Evolutionary conservation across 1,284 basidiomycete species (phyloP).

Genomic region (Marasmius tenuissimus): DNA sequence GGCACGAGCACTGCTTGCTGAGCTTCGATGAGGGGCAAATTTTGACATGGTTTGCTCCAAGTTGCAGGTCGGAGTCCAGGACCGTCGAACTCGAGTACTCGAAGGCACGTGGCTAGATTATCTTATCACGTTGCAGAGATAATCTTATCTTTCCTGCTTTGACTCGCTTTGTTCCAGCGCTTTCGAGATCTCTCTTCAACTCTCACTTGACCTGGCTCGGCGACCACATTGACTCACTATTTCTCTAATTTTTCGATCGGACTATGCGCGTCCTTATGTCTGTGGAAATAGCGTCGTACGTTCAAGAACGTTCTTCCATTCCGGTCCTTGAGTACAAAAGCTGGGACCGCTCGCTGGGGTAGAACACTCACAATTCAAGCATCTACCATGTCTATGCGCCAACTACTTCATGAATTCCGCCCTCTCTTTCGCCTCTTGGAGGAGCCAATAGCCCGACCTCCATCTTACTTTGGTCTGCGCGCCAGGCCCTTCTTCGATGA

Average conservation of each 20-base stretch:
- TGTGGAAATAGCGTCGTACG: neutral
- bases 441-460: constrained; percentile 54
- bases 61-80: neutral
- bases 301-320: neutral
- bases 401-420: constrained; percentile 69
- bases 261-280: neutral
- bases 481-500: constrained; percentile 46
- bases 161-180: too few relatives aligned
- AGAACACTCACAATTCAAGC: neutral
- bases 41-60: constrained; percentile 58
- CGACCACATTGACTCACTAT: neutral
- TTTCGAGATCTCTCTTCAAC: too few relatives aligned
- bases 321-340: neutral
- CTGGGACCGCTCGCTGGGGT: neutral
- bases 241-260: neutral
- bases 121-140: neutral
- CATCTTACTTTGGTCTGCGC: constrained; percentile 31
- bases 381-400: constrained; percentile 61
- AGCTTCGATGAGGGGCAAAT: constrained; percentile 70
- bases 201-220: too few relatives aligned
- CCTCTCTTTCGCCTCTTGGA: constrained; percentile 73
- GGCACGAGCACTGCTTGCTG: constrained; percentile 59
- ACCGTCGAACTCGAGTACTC: neutral
- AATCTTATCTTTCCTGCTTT: neutral
- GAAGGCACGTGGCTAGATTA: neutral